phyloP scores from a whole-genome alignment of 2,329 filamentous ascomycete genomes.

The Trichoderma guizhouense region DNA sequence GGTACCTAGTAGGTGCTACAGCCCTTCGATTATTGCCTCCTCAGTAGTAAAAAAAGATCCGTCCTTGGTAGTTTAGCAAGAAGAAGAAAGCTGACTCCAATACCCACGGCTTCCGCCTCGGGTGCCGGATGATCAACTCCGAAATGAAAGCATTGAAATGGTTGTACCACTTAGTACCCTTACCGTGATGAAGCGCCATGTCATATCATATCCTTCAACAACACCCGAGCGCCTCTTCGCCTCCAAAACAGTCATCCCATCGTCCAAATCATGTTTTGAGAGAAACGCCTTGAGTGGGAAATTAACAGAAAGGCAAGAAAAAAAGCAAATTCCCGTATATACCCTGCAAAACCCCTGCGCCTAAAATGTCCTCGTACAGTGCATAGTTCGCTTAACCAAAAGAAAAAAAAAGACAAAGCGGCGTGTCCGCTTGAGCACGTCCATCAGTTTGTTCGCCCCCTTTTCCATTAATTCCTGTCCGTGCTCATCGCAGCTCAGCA shows the following conservation, averaged over 20 bases:
- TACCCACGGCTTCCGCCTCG: background rate
- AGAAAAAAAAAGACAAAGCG: background rate
- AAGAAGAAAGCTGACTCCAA: background rate
- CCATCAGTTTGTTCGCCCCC: background rate
- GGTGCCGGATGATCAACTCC: background rate
- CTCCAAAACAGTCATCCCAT: background rate
- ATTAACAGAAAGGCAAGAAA: background rate
- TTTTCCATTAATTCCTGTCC: background rate
- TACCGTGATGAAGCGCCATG: background rate
- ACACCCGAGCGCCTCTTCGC: background rate
- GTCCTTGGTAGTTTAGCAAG: background rate
- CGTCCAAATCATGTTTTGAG: background rate
- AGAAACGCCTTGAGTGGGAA: background rate
- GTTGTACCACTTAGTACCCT: background rate
- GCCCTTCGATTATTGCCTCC: background rate
- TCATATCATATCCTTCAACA: background rate
- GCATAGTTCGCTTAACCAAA: conserved; percentile 9
- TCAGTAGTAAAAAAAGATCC: background rate
- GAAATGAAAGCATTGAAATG: conserved; percentile 4
- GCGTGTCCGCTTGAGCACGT: background rate
- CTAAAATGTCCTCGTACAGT: background rate
- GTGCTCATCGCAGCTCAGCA: conserved; percentile 53
- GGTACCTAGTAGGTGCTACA: background rate
- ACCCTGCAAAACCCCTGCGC: conserved; percentile 5
- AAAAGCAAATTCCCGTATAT: conserved; percentile 4